Base-by-base conservation (phyloP, 2,329 filamentous ascomycete species). In the Paracorniculantispora psalliotae region DNA sequence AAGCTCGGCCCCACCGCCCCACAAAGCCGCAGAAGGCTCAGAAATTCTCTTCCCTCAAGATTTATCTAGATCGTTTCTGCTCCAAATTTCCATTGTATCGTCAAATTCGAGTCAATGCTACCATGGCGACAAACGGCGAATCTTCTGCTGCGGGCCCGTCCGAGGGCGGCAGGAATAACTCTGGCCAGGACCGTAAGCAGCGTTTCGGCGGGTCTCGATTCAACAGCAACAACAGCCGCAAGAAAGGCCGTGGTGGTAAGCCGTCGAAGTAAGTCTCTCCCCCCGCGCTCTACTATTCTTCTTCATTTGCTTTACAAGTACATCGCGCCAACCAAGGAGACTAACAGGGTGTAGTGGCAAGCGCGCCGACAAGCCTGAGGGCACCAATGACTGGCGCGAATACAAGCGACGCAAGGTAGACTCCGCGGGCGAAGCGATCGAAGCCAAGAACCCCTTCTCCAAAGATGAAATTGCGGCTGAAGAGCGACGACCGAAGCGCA, bases 401-500 rank as follows among this genome's bases (percentile, higher is more conserved):
- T 73, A 67, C 57, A 77, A 77, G 67, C 75, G 75, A 51, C 71
- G 73, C 59, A 77, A 76, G 69, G 64, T 73, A 58, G 71, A 71
- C 64, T 68, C 69, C 61, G 61, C 71, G 43, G 72, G 73, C 63
- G 70, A 73, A 28, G 60, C 65, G n/a, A 64, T 68, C 25, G 66
- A 70, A 35, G 64, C 52, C 47, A 68, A 68, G 15, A 68, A 84
- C 60, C 76, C 79, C 41, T 85, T 85, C 66, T 75, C 77, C 57
- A 83, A 90, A 66, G 91, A 94, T 63, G 92, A 97, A 75, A 93
- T 97, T 65, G 90, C 89, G 13, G 86, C 86, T 49, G 94, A 99
- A 72, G 87, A 88, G 71, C 87, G 93, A 63, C 86, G 86, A 59
- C 94, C 94, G 25, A 99, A 99, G 81, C 87, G 90, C 73, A 99